Conservation (phyloP, 768 basidiomycete genomes). For the Sarcodon aspratus region DNA sequence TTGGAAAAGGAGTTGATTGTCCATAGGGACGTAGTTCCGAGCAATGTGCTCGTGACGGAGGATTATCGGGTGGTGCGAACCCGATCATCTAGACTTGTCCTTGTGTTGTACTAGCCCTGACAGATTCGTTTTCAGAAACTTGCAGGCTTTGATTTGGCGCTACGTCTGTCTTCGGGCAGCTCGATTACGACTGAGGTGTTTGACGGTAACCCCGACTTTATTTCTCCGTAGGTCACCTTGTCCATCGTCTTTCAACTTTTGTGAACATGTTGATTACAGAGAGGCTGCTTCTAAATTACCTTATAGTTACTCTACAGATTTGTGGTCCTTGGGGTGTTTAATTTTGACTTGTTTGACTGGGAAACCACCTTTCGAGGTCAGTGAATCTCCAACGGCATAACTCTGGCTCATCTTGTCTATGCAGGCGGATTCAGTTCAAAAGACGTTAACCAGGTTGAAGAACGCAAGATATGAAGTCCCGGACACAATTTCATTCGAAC, state of each 20-base stretch:
- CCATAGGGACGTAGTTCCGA: slow-evolving; percentile 30
- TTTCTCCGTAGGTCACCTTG: slow-evolving; percentile 27
- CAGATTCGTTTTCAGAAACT: slow-evolving; percentile 26
- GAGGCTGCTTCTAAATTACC: slow-evolving; percentile 24
- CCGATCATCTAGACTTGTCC: background rate
- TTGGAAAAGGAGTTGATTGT: slow-evolving; percentile 29
- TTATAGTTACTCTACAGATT: slow-evolving; percentile 26
- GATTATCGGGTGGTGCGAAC: slow-evolving; percentile 26
- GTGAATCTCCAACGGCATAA: background rate
- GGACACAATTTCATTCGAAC: slow-evolving; percentile 12
- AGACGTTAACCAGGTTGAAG: background rate
- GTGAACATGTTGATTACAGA: slow-evolving; percentile 12
- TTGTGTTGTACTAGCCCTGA: background rate
- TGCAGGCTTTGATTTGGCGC: slow-evolving; percentile 26
- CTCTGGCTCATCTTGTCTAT: background rate
- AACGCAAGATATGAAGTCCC: slow-evolving; percentile 13
- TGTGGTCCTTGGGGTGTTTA: slow-evolving; percentile 38
- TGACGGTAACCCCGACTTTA: slow-evolving; percentile 16
- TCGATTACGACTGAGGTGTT: slow-evolving; percentile 10
- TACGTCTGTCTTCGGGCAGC: slow-evolving; percentile 14
- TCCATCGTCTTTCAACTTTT: too few species aligned
- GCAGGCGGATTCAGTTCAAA: slow-evolving; percentile 7
- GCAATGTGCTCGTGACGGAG: slow-evolving; percentile 26
- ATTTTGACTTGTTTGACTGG: slow-evolving; percentile 26
- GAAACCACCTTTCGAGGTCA: slow-evolving; percentile 21